Percentiles rank a stretch among this genome's conserved stretches.
Conservation (phyloP, 192 early-diverging fungal species). For the Coemansia sp. region DNA sequence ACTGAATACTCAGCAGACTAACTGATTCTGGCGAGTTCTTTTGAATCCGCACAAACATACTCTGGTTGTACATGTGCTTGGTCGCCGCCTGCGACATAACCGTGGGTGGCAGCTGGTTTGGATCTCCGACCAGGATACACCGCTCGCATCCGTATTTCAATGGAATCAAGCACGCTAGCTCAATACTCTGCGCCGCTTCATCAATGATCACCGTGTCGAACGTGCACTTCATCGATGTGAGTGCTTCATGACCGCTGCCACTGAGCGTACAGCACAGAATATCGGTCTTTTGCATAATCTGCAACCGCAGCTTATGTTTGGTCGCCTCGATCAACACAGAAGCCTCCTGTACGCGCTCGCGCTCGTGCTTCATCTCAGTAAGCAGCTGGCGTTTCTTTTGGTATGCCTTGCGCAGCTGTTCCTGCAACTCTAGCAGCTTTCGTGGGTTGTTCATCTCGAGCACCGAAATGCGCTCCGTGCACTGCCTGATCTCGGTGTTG, state of each 20-base stretch:
- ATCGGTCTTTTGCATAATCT: constrained; percentile 74
- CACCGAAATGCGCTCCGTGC: constrained; percentile 12
- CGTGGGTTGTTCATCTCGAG: constrained; percentile 17
- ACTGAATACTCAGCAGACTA: constrained; percentile 87
- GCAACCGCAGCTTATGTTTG: constrained; percentile 55
- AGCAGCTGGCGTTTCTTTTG: constrained; percentile 8
- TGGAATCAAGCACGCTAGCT: constrained; percentile 84
- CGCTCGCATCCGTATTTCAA: constrained; percentile 75
- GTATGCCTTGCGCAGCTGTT: constrained; percentile 9
- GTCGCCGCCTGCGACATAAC: constrained; percentile 71
- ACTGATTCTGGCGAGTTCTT: constrained; percentile 59
- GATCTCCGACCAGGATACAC: constrained; percentile 90
- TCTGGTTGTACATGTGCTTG: constrained; percentile 75
- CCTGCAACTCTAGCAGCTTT: constrained; percentile 16
- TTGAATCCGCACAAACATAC: constrained; percentile 87
- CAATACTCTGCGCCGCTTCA: constrained; percentile 92
- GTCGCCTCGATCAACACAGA: constrained; percentile 49
- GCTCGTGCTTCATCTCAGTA: constrained; percentile 17
- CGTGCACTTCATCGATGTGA: constrained; percentile 59
- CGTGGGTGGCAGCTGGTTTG: constrained; percentile 90
- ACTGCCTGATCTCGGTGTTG: constrained; percentile 21
- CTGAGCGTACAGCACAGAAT: constrained; percentile 81
- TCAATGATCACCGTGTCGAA: constrained; percentile 93
- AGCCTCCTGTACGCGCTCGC: constrained; percentile 38
- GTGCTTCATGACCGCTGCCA: constrained; percentile 80